phyloP scores from a whole-genome alignment of 2,329 filamentous ascomycete genomes.

The Dothistroma septosporum region DNA sequence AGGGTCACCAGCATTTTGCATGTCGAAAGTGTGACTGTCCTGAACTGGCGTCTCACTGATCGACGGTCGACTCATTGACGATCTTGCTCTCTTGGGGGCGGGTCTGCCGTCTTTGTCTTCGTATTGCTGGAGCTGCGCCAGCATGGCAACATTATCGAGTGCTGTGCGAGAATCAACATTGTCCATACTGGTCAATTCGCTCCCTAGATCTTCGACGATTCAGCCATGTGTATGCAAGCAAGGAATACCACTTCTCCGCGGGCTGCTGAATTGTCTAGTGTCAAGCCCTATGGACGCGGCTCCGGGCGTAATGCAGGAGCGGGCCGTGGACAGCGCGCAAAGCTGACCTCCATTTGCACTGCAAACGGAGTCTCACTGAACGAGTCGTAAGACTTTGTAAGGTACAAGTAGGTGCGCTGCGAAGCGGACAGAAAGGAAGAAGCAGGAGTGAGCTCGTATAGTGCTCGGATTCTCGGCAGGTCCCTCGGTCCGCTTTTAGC shows the following conservation, averaged over 20 bases:
- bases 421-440: neutral
- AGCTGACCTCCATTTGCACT: constrained; percentile 6
- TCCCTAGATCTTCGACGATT: neutral
- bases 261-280: neutral
- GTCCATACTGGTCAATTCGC: neutral
- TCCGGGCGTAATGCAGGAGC: neutral
- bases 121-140: neutral
- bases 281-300: neutral
- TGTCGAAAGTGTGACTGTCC: constrained; percentile 1
- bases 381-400: no score
- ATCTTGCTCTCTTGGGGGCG: constrained; percentile 3
- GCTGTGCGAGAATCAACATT: neutral
- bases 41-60: neutral
- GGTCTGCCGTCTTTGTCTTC: neutral
- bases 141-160: neutral
- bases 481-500: neutral
- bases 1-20: constrained; percentile 18
- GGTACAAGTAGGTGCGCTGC: neutral
- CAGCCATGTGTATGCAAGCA: neutral
- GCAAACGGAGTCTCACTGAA: neutral
- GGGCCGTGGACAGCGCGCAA: neutral
- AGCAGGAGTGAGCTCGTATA: neutral
- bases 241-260: neutral
- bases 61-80: neutral
- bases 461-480: neutral